Evolutionary conservation across 768 basidiomycete species (phyloP).

Genomic region (Hemileccinum impolitum): DNA sequence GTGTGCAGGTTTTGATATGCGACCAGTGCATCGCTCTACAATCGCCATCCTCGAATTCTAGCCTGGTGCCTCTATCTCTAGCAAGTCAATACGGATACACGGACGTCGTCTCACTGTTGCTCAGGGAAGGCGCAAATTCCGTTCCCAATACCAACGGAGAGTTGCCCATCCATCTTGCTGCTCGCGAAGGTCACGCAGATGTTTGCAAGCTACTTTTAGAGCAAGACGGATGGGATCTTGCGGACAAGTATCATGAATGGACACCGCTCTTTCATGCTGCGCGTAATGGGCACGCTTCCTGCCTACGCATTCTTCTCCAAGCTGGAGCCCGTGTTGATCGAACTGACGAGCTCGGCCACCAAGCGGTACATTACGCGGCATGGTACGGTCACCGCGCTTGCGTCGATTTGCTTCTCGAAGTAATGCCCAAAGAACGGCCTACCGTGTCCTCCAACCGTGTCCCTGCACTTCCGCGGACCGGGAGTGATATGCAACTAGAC

Average conservation of each 20-base stretch:
- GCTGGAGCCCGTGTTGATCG: constrained; percentile 75
- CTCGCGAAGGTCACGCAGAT: constrained; percentile 85
- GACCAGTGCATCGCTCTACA: constrained; percentile 65
- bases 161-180: constrained; percentile 94
- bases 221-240: constrained; percentile 76
- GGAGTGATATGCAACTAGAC: constrained; percentile 41
- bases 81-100: constrained; percentile 89
- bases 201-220: constrained; percentile 75
- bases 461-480: constrained; percentile 25
- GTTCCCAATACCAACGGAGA: constrained; percentile 92
- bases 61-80: constrained; percentile 83
- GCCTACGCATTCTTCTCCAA: constrained; percentile 73
- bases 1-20: constrained; percentile 78
- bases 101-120: constrained; percentile 73
- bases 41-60: constrained; percentile 53
- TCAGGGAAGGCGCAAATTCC: constrained; percentile 74
- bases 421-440: constrained; percentile 22
- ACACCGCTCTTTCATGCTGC: constrained; percentile 96
- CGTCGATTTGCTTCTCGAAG: constrained; percentile 55
- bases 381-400: constrained; percentile 89
- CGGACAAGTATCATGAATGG: constrained; percentile 98
- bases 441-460: constrained; percentile 15
- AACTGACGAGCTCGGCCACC: constrained; percentile 80
- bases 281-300: constrained; percentile 74
- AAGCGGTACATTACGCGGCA: constrained; percentile 89